These are phyloP conservation scores for Aspergillus nidulans DNA, from an alignment of 495 filamentous ascomycete species.

Conservation along the genomic window DNA sequence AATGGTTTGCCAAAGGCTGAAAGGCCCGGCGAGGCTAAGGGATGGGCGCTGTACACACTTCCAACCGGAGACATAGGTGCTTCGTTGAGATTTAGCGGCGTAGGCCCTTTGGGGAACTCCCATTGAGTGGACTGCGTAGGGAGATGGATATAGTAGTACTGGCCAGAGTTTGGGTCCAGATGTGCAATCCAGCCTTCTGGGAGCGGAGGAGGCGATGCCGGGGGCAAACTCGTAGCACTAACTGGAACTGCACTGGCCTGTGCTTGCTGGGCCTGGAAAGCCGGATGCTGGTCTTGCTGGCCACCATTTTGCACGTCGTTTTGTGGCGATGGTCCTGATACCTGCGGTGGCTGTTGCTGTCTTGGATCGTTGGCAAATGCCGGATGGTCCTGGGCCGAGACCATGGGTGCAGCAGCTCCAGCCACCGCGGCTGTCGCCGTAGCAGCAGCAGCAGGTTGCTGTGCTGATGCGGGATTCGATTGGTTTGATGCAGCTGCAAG, in stretches of 20 bases:
- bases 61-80: constrained; percentile 74
- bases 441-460: constrained; percentile 22
- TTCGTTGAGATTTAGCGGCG: constrained; percentile 72
- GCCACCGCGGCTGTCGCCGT: constrained; percentile 31
- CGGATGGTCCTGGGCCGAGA: constrained; percentile 63
- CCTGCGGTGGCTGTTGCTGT: constrained; percentile 41
- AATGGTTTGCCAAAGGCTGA: constrained; percentile 69
- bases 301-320: constrained; percentile 31
- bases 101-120: constrained; percentile 94
- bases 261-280: constrained; percentile 14
- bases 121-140: constrained; percentile 95
- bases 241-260: constrained; percentile 37
- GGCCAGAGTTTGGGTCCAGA: constrained; percentile 87
- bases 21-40: constrained; percentile 67
- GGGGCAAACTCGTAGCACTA: constrained; percentile 58
- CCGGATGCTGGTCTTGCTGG: constrained; percentile 16
- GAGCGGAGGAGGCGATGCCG: constrained; percentile 80
- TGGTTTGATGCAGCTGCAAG: constrained; percentile 26
- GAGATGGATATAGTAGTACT: constrained; percentile 98
- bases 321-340: constrained; percentile 35
- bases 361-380: constrained; percentile 80
- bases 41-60: constrained; percentile 71
- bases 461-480: constrained; percentile 18
- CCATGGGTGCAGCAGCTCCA: constrained; percentile 23
- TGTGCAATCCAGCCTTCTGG: constrained; percentile 99